phyloP scores from a whole-genome alignment of 441 rosid species.

The Cnidoscolus chayamansa region DNA sequence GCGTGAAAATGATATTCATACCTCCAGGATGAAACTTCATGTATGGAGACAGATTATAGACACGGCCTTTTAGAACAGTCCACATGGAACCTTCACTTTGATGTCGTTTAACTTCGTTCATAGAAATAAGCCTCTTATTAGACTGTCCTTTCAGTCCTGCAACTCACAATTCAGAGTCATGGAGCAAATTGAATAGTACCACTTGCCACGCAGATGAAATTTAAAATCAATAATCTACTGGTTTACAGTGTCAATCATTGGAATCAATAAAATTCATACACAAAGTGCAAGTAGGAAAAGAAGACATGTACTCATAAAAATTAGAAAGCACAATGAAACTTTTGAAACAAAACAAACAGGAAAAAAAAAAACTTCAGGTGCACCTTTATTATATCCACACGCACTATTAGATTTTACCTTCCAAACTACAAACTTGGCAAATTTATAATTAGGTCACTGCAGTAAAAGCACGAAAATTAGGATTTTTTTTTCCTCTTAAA shows the following conservation, averaged over 20 bases:
- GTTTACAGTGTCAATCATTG: neutral
- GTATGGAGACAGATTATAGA: conserved; percentile 81
- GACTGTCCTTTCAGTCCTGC: conserved; percentile 80
- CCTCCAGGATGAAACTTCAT: conserved; percentile 99
- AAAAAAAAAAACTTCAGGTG: neutral
- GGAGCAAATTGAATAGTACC: neutral
- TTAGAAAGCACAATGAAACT: neutral
- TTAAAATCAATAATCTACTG: neutral
- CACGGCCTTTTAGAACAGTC: conserved; percentile 87
- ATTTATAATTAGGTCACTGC: neutral
- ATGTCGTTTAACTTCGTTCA: conserved; percentile 75
- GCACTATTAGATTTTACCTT: neutral
- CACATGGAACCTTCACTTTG: conserved; percentile 77
- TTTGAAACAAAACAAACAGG: conserved; percentile 3
- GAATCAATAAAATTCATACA: neutral
- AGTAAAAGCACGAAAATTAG: neutral
- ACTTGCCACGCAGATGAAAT: neutral
- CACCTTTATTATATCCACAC: neutral
- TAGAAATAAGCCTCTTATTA: conserved; percentile 63
- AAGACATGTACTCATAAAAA: neutral
- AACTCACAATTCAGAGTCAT: conserved; percentile 10
- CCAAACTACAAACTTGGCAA: neutral
- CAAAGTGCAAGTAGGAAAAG: neutral
- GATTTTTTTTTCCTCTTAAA: neutral
- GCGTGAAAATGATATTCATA: conserved; percentile 21